These are phyloP conservation scores for Emydomyces testavorans DNA, from an alignment of 2,329 filamentous ascomycete genomes.

Conservation along the genomic window DNA sequence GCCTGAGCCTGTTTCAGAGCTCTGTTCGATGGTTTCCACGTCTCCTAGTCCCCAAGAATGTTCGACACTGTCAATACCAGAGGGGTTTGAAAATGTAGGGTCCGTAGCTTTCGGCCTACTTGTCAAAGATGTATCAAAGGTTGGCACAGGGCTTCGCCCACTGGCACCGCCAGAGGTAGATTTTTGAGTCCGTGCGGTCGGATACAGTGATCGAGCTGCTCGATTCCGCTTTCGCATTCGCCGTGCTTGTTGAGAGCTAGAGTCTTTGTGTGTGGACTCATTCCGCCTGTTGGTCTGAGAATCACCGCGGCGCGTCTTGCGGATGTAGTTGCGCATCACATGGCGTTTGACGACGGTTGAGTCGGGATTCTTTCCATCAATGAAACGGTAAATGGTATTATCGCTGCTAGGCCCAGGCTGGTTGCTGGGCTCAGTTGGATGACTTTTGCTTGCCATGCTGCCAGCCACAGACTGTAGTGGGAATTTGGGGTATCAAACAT, in stretches of 20 bases:
- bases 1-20: background rate
- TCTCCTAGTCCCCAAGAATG: background rate
- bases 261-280: background rate
- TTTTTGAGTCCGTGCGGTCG: background rate
- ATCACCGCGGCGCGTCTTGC: slow-evolving; percentile 22
- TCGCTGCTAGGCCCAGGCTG: background rate
- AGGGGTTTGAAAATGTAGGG: background rate
- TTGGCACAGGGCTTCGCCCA: too few relatives aligned
- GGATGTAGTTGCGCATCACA: slow-evolving; percentile 36
- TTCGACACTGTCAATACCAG: too few relatives aligned
- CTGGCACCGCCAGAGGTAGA: background rate
- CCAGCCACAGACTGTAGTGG: background rate
- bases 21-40: background rate
- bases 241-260: background rate
- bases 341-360: slow-evolving; percentile 34
- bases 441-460: background rate
- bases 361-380: slow-evolving; percentile 30
- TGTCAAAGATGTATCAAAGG: background rate
- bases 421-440: background rate
- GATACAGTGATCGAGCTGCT: background rate
- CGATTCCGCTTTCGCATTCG: background rate
- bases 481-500: too few relatives aligned
- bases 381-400: slow-evolving; percentile 23
- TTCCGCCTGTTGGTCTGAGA: slow-evolving; percentile 10
- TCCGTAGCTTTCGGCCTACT: background rate